Evolutionary conservation across 1,139 yeast genomes (phyloP).

Genomic region (Blastobotrys buckinghamii): DNA sequence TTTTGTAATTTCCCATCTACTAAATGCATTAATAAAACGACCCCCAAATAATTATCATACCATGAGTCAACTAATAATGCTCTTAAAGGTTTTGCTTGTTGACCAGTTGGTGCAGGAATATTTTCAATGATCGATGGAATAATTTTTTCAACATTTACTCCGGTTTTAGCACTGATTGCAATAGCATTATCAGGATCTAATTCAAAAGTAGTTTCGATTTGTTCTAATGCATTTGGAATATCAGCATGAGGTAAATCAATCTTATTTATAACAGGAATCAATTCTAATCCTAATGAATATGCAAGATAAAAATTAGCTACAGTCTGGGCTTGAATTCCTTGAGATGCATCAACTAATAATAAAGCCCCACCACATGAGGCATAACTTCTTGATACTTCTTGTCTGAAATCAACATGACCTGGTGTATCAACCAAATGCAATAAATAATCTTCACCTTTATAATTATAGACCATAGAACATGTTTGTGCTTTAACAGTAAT

Average conservation of each 20-base stretch:
- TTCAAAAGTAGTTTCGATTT: conserved; percentile 79
- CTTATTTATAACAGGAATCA: conserved; percentile 87
- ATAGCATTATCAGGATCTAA: conserved; percentile 68
- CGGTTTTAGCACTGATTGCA: conserved; percentile 90
- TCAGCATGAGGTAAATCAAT: conserved; percentile 89
- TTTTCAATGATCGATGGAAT: conserved; percentile 74
- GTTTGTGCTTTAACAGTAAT: conserved; percentile 97
- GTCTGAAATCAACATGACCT: conserved; percentile 94
- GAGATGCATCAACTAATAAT: conserved; percentile 85
- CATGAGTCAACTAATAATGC: conserved; percentile 90
- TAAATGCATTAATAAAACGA: conserved; percentile 76
- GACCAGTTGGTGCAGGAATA: conserved; percentile 70
- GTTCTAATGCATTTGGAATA: conserved; percentile 72
- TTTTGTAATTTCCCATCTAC: conserved; percentile 74
- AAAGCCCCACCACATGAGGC: conserved; percentile 97
- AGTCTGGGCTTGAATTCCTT: conserved; percentile 96
- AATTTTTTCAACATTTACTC: conserved; percentile 66
- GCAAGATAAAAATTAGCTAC: conserved; percentile 94
- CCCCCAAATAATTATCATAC: conserved; percentile 93
- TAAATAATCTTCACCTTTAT: conserved; percentile 67
- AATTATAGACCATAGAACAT: conserved; percentile 81
- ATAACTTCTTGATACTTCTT: conserved; percentile 88
- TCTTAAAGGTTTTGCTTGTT: conserved; percentile 50
- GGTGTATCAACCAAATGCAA: conserved; percentile 95
- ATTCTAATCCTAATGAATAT: conserved; percentile 70